Evolutionary conservation across 2,329 filamentous ascomycete species (phyloP).

Genomic region (Endoconidiophora laricicola): DNA sequence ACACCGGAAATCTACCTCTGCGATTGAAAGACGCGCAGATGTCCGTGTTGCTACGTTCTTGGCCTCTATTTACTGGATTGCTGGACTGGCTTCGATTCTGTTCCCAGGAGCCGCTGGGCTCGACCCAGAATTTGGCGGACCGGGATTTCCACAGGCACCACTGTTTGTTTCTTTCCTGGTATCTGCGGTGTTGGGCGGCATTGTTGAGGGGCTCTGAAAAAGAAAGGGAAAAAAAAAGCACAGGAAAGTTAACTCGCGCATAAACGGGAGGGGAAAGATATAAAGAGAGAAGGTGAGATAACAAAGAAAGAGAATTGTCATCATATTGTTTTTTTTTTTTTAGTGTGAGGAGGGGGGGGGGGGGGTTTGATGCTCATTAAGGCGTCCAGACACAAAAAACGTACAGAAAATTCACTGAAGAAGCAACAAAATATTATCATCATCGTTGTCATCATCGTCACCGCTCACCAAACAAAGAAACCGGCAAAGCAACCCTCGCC

Average conservation of each 20-base stretch:
- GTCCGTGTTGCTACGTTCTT: constrained; percentile 21
- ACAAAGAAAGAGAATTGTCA: no score
- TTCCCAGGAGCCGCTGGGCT: constrained; percentile 25
- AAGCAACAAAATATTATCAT: no score
- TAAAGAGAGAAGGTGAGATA: neutral
- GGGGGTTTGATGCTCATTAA: neutral
- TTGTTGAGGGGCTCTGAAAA: neutral
- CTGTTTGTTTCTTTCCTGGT: constrained; percentile 19
- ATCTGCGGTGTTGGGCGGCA: constrained; percentile 13
- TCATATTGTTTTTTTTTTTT: neutral
- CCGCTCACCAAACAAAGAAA: no score
- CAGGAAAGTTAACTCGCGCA: no score
- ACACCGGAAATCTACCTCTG: constrained; percentile 18
- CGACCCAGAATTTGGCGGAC: constrained; percentile 28
- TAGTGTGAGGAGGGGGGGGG: neutral
- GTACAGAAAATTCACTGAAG: no score
- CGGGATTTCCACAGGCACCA: constrained; percentile 25
- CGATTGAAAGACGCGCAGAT: constrained; percentile 16
- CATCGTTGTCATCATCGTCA: no score
- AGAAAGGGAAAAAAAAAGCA: neutral
- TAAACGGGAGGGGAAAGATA: neutral
- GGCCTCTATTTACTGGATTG: constrained; percentile 26
- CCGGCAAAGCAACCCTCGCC: no score
- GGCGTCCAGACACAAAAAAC: no score
- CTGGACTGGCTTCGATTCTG: constrained; percentile 22